Percentiles rank a stretch among this genome's conserved stretches.
Evolutionary conservation across 768 basidiomycete species (phyloP).

Genomic region (Tricholoma furcatifolium): DNA sequence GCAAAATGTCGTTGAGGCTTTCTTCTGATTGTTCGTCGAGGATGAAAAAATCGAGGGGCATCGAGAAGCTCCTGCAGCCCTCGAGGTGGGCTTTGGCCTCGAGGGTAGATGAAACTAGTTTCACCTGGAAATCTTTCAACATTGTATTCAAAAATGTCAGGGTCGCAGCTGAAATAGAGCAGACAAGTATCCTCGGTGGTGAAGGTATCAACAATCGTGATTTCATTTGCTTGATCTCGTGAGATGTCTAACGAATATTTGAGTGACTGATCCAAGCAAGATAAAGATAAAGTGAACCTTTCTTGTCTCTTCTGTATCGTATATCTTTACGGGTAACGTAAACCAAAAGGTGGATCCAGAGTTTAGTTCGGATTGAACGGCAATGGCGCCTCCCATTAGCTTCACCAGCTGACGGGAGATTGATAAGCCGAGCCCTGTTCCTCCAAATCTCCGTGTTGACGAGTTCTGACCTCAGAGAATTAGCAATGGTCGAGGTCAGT

Average conservation of each 20-base stretch:
- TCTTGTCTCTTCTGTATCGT: slow-evolving; percentile 52
- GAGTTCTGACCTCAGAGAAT: slow-evolving; percentile 44
- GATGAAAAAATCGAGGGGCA: slow-evolving; percentile 60
- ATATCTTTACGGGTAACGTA: slow-evolving; percentile 63
- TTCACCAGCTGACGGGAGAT: slow-evolving; percentile 75
- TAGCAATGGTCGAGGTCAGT: neutral
- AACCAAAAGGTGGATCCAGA: slow-evolving; percentile 74
- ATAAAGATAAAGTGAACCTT: slow-evolving; percentile 36
- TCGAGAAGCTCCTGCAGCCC: slow-evolving; percentile 25
- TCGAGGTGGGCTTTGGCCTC: slow-evolving; percentile 45
- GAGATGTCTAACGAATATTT: slow-evolving; percentile 33
- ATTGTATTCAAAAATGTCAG: slow-evolving; percentile 54
- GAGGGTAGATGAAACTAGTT: slow-evolving; percentile 39
- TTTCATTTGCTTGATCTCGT: slow-evolving; percentile 47
- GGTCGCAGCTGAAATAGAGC: slow-evolving; percentile 60
- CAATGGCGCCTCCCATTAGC: slow-evolving; percentile 74
- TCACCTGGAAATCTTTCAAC: slow-evolving; percentile 53
- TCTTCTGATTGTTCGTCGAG: slow-evolving; percentile 66
- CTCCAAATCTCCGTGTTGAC: slow-evolving; percentile 73
- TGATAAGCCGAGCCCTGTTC: slow-evolving; percentile 73
- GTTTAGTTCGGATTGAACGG: slow-evolving; percentile 62
- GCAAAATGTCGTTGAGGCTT: slow-evolving; percentile 55
- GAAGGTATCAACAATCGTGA: slow-evolving; percentile 45
- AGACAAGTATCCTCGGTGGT: slow-evolving; percentile 51
- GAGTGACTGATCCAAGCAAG: neutral